Base-by-base conservation (phyloP, 164 flowering plant genomes). In the Annona squamosa region DNA sequence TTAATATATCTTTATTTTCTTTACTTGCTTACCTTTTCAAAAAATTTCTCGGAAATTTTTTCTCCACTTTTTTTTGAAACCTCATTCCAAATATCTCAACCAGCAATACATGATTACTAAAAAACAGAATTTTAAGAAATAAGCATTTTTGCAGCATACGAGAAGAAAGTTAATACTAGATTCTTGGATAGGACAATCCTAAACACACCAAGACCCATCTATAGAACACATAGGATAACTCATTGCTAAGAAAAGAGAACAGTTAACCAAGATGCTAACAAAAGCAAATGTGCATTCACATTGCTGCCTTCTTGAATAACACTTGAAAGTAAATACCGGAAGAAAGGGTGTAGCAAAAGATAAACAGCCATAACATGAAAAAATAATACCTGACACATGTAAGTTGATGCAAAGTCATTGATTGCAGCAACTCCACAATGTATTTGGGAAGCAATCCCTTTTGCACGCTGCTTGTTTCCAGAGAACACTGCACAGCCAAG, bases 401-500 rank as follows among this genome's bases (percentile, higher is more conserved):
- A 95, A 66, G 62, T 84, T 41, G 99, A 84, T 47, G 98, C 99
- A 74, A 95, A 95, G 77, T 95, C 99, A 81, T 95, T 95, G 65
- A 95, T 81, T 65, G 99, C 98, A 81, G 91, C 96, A 84, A 88
- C 84, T 67, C 98, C 99, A 82, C 93, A 91, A 41, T 87, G 88
- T 77, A 95, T 63, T 77, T 91, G 91, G 44, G 98, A 92, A 72
- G 94, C 93, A 59, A 95, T 91, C 61, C 72, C 82, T 79, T 68
- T 92, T 46, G 99, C 94, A 64, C 93, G 92, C 3, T 74, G 78
- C 81, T 92, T 85, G 76, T 84, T 91, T 69, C 98, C 93, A 75
- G 99, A 95, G 72, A 95, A 95, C 56, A 95, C 99, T 73, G 98
- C 98, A 87, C 98, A 95, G 4, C 99, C 98, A 65, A 94, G 95